phyloP scores from a whole-genome alignment of 2,329 filamentous ascomycete species.

The Trichoderma sp. region DNA sequence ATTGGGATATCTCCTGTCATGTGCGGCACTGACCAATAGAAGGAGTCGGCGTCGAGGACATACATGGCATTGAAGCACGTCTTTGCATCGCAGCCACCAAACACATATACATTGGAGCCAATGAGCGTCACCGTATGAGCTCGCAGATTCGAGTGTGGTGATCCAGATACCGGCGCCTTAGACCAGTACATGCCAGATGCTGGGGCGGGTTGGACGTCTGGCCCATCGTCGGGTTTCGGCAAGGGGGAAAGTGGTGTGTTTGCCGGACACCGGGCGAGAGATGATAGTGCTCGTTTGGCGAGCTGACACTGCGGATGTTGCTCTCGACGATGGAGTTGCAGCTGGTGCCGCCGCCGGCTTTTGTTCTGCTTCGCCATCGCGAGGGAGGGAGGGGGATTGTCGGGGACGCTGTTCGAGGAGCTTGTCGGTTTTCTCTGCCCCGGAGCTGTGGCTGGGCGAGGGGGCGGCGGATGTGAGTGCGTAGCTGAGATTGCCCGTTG shows the following conservation, averaged over 20 bases:
- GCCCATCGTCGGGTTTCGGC: slow-evolving; percentile 55
- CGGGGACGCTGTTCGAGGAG: slow-evolving; percentile 40
- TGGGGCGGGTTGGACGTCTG: slow-evolving; percentile 63
- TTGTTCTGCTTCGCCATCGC: slow-evolving; percentile 1
- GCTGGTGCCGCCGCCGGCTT: slow-evolving; percentile 16
- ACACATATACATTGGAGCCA: slow-evolving; percentile 67
- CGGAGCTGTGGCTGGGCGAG: slow-evolving; percentile 28
- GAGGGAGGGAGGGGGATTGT: slow-evolving; percentile 39
- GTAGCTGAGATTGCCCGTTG: slow-evolving; percentile 56
- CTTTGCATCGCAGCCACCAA: slow-evolving; percentile 67
- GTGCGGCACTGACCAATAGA: slow-evolving; percentile 67
- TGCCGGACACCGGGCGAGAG: slow-evolving; percentile 38
- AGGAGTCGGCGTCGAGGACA: slow-evolving; percentile 68
- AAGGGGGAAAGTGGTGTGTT: slow-evolving; percentile 59
- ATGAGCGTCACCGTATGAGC: slow-evolving; percentile 68
- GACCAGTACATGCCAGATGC: slow-evolving; percentile 75
- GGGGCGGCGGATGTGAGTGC: slow-evolving; percentile 35
- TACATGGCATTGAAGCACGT: slow-evolving; percentile 71
- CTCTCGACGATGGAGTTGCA: slow-evolving; percentile 19
- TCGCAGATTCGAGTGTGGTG: slow-evolving; percentile 60
- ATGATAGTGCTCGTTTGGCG: slow-evolving; percentile 21
- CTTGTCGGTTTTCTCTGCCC: slow-evolving; percentile 33
- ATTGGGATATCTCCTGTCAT: slow-evolving; percentile 66
- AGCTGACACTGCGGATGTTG: slow-evolving; percentile 30
- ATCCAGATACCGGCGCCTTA: slow-evolving; percentile 63